These are phyloP conservation scores for Colletotrichum orchidophilum DNA, from an alignment of 2,329 filamentous ascomycete genomes.

Conservation along the genomic window DNA sequence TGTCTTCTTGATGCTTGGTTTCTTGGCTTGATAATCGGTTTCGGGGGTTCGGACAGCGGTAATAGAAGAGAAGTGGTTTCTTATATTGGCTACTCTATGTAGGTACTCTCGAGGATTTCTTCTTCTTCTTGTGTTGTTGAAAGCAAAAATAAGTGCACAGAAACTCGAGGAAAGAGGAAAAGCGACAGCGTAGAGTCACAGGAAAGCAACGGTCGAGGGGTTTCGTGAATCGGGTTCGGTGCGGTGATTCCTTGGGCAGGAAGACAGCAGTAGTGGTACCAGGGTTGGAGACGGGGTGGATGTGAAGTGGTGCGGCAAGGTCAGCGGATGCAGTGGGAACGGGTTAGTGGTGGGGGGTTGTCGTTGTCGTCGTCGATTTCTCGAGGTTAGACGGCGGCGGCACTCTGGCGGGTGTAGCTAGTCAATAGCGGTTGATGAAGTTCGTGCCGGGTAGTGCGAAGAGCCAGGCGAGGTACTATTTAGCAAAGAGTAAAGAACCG, in stretches of 20 bases:
- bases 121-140: neutral
- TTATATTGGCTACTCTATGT: constrained; percentile 33
- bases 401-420: neutral
- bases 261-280: constrained; percentile 22
- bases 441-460: neutral
- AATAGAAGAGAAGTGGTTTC: constrained; percentile 26
- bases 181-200: constrained; percentile 9
- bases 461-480: neutral
- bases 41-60: constrained; percentile 12
- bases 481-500: neutral
- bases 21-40: constrained; percentile 14
- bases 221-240: constrained; percentile 20
- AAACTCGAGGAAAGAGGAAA: constrained; percentile 15
- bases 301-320: constrained; percentile 13
- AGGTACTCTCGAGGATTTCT: constrained; percentile 16
- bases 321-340: constrained; percentile 24
- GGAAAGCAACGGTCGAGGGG: constrained; percentile 10
- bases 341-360: constrained; percentile 23
- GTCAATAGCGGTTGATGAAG: neutral
- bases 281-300: constrained; percentile 12
- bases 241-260: constrained; percentile 23
- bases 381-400: neutral
- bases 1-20: constrained; percentile 7
- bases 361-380: neutral
- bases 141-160: constrained; percentile 12